phyloP scores from a whole-genome alignment of 768 basidiomycete species.

The Leccinum uliginosum region DNA sequence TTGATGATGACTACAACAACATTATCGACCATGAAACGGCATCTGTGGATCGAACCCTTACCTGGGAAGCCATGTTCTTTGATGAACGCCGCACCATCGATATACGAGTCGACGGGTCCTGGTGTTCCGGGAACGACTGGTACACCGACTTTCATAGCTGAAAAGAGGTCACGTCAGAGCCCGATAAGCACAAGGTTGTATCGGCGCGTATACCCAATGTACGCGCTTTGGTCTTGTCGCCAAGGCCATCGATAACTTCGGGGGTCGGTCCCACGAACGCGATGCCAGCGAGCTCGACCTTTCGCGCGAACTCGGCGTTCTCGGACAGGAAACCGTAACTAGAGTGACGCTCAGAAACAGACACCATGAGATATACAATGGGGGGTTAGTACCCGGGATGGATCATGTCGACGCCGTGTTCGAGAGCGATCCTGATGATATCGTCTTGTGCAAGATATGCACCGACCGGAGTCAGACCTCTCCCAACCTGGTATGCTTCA shows the following conservation, averaged over 20 bases:
- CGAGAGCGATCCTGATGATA: constrained; percentile 93
- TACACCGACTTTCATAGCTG: constrained; percentile 86
- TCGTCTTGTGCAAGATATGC: constrained; percentile 98
- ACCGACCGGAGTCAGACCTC: constrained; percentile 91
- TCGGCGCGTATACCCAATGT: constrained; percentile 56
- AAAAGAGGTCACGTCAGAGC: constrained; percentile 6
- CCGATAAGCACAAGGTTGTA: neutral
- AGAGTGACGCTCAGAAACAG: constrained; percentile 5
- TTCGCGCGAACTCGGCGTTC: constrained; percentile 94
- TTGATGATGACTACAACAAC: constrained; percentile 85
- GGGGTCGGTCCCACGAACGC: constrained; percentile 96
- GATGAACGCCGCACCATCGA: constrained; percentile 84
- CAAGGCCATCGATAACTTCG: constrained; percentile 94
- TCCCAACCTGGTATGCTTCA: constrained; percentile 97
- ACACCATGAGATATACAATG: neutral
- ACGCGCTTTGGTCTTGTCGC: constrained; percentile 98
- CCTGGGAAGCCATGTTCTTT: constrained; percentile 95
- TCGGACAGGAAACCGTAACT: constrained; percentile 98
- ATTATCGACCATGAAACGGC: neutral
- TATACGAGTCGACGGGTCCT: constrained; percentile 80
- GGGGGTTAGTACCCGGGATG: constrained; percentile 77
- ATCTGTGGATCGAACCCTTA: constrained; percentile 26
- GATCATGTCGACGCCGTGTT: constrained; percentile 99
- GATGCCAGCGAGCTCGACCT: constrained; percentile 96
- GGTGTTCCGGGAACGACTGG: constrained; percentile 98